phyloP scores from a whole-genome alignment of 306 rosid genomes.

The Ochetophila trinervis region DNA sequence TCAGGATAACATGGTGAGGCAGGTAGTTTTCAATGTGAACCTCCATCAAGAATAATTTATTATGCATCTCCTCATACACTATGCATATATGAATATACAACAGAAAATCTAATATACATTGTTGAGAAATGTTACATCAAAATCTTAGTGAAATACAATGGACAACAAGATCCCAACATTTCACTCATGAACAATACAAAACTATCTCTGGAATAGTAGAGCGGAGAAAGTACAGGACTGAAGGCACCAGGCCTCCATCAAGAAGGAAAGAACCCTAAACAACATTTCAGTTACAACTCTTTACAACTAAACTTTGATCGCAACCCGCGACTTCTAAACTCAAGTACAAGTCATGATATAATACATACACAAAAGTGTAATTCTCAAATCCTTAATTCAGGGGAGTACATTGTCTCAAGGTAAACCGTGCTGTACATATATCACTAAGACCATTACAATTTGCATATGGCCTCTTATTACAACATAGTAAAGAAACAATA shows the following conservation, averaged over 20 bases:
- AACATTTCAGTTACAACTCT: conserved; percentile 2
- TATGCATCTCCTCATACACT: conserved; percentile 16
- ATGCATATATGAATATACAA: background rate
- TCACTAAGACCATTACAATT: conserved; percentile 23
- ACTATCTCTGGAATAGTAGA: background rate
- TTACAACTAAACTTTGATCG: conserved; percentile 4
- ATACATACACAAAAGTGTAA: background rate
- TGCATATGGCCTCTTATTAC: conserved; percentile 11
- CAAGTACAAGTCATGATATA: conserved; percentile 2
- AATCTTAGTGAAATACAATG: background rate
- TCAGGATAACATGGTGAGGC: conserved; percentile 12
- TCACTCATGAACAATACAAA: conserved; percentile 12
- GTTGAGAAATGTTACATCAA: conserved; percentile 10
- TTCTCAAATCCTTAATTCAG: conserved; percentile 3
- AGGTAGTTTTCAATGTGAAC: background rate
- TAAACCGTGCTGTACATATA: conserved; percentile 11
- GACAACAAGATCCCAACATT: background rate
- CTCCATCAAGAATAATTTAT: conserved; percentile 1
- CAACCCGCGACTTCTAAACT: conserved; percentile 12
- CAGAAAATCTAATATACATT: background rate
- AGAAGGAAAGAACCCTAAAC: conserved; percentile 10
- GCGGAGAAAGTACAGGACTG: background rate
- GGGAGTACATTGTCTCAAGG: conserved; percentile 9
- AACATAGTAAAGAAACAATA: background rate
- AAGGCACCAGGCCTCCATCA: conserved; percentile 2